Evolutionary conservation across 768 basidiomycete genomes (phyloP).

Genomic region (Phaeotremella skinneri): DNA sequence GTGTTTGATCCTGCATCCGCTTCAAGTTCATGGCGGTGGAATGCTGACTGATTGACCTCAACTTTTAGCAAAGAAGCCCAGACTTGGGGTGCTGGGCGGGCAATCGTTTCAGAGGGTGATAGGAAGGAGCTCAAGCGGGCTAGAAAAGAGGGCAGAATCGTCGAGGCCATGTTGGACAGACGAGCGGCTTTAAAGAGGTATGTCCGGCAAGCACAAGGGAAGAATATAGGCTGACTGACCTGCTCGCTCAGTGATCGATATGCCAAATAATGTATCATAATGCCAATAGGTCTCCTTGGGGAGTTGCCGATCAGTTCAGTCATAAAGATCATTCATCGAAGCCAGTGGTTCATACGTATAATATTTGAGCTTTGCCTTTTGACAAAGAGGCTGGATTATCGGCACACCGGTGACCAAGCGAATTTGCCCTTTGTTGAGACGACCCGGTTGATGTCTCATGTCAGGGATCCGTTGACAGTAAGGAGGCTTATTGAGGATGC

Average conservation of each 20-base stretch:
- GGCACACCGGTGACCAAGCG: no score
- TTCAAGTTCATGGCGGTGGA: background rate
- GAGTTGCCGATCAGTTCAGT: no score
- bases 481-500: no score
- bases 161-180: slow-evolving; percentile 50
- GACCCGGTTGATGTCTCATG: no score
- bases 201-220: slow-evolving; percentile 4
- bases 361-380: no score
- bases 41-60: background rate
- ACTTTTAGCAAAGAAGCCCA: slow-evolving; percentile 41
- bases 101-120: slow-evolving; percentile 44
- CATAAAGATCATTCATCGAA: no score
- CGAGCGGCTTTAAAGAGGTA: slow-evolving; percentile 49
- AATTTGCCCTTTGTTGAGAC: no score
- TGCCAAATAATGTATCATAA: slow-evolving; percentile 33
- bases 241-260: slow-evolving; percentile 39
- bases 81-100: slow-evolving; percentile 44
- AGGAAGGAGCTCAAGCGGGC: slow-evolving; percentile 46
- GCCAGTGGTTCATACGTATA: no score
- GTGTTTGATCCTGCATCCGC: background rate
- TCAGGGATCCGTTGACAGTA: no score
- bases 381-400: no score
- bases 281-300: no score
- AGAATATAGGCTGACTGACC: background rate
- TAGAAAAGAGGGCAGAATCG: slow-evolving; percentile 48